phyloP scores from a whole-genome alignment of 169 alveolate species.

The Plasmodium coatneyi region DNA sequence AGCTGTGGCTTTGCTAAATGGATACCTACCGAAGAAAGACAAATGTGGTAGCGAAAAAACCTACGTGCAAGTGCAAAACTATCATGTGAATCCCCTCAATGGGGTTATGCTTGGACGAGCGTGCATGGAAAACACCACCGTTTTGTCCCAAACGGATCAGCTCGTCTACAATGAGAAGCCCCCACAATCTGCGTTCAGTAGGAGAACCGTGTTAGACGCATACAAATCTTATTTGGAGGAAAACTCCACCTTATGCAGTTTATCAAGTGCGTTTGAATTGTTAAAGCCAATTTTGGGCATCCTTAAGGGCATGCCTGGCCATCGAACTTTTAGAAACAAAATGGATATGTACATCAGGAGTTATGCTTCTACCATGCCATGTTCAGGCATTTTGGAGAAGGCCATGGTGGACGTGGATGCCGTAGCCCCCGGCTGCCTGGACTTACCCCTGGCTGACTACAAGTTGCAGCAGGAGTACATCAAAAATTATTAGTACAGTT shows the following conservation, averaged over 20 bases:
- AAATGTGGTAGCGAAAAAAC: constrained; percentile 27
- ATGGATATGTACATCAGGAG: constrained; percentile 53
- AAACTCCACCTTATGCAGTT: constrained; percentile 34
- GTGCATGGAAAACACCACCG: constrained; percentile 88
- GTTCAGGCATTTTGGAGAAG: constrained; percentile 51
- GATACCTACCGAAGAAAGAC: constrained; percentile 21
- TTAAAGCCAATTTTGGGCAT: constrained; percentile 88
- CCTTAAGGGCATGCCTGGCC: constrained; percentile 86
- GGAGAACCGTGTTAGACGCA: constrained; percentile 82
- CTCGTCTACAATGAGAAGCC: constrained; percentile 78
- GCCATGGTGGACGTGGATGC: constrained; percentile 51
- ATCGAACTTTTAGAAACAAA: constrained; percentile 78
- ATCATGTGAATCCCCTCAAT: constrained; percentile 59
- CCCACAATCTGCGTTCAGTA: constrained; percentile 75
- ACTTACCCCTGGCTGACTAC: constrained; percentile 16
- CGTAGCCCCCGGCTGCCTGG: constrained; percentile 63
- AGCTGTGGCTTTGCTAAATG: constrained; percentile 78
- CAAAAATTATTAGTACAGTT: constrained; percentile 18
- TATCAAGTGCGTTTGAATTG: constrained; percentile 78
- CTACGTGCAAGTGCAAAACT: constrained; percentile 39
- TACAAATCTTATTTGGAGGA: constrained; percentile 59
- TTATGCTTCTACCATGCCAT: constrained; percentile 35
- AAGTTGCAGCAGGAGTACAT: constrained; percentile 43
- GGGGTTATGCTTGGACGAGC: constrained; percentile 91
- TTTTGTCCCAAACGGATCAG: constrained; percentile 82